phyloP scores from a whole-genome alignment of 257 asterid genomes.

The Nicotiana sylvestris region DNA sequence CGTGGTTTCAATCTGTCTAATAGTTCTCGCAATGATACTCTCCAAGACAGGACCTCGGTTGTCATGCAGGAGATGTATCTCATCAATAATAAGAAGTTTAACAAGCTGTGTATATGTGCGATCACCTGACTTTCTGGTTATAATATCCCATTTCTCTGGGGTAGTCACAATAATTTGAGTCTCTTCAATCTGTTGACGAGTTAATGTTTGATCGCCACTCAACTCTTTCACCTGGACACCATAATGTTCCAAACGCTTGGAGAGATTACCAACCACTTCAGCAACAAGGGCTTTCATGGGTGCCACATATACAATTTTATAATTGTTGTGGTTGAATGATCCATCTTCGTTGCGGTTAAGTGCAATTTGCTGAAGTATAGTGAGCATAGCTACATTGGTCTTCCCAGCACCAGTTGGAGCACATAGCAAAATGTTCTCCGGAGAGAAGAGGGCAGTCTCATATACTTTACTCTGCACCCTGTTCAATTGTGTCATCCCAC shows the following conservation, averaged over 20 bases:
- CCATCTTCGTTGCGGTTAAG: slow-evolving; percentile 32
- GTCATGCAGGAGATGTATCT: slow-evolving; percentile 41
- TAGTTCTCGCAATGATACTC: slow-evolving; percentile 42
- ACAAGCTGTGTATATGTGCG: slow-evolving; percentile 46
- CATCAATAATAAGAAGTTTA: slow-evolving; percentile 37
- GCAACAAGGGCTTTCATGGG: slow-evolving; percentile 50
- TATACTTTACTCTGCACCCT: slow-evolving; percentile 43
- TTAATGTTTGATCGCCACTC: slow-evolving; percentile 41
- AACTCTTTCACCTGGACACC: slow-evolving; percentile 38
- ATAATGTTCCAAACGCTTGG: slow-evolving; percentile 34
- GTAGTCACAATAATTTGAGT: slow-evolving; percentile 46
- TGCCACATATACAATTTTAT: slow-evolving; percentile 45
- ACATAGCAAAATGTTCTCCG: slow-evolving; percentile 37
- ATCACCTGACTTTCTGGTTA: slow-evolving; percentile 45
- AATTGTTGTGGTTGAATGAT: slow-evolving; percentile 24
- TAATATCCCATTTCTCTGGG: slow-evolving; percentile 46
- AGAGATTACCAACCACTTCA: slow-evolving; percentile 41
- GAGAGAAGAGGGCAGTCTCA: slow-evolving; percentile 35
- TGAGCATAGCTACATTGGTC: slow-evolving; percentile 47
- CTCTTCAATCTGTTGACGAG: slow-evolving; percentile 46
- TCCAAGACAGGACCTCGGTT: slow-evolving; percentile 44
- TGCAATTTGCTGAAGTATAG: slow-evolving; percentile 38
- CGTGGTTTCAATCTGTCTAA: slow-evolving; percentile 41
- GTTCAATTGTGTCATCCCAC: slow-evolving; percentile 36
- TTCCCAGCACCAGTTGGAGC: slow-evolving; percentile 52